These are phyloP conservation scores for Craterostigma plantagineum DNA, from an alignment of 257 asterid genomes.

Conservation along the genomic window DNA sequence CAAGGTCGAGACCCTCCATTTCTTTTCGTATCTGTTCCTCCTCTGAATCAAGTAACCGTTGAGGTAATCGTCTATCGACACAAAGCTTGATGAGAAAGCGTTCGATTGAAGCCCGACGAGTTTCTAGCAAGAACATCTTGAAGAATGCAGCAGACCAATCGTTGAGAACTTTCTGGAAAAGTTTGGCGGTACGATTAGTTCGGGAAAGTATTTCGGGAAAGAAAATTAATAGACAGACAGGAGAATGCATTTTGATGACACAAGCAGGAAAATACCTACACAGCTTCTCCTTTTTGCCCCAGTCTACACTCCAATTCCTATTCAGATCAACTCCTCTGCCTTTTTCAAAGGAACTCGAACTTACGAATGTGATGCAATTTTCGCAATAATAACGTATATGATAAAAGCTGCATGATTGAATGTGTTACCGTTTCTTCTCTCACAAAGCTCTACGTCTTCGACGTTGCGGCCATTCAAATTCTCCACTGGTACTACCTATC, in stretches of 20 bases:
- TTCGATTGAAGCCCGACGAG: conserved; percentile 38
- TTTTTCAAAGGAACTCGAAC: conserved; percentile 20
- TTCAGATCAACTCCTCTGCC: conserved; percentile 98
- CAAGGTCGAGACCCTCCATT: conserved; percentile 85
- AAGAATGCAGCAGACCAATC: conserved; percentile 91
- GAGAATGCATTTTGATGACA: too few species aligned
- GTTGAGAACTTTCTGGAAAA: conserved; percentile 68
- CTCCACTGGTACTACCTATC: conserved; percentile 78
- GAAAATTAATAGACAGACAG: too few species aligned
- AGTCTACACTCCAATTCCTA: conserved; percentile 92
- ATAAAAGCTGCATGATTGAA: too few species aligned
- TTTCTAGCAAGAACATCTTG: conserved; percentile 61
- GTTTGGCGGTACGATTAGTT: conserved; percentile 6
- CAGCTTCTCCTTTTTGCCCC: conserved; percentile 98
- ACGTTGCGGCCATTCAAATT: conserved; percentile 89
- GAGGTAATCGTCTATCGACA: conserved; percentile 76
- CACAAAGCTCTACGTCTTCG: conserved; percentile 91
- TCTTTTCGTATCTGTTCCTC: conserved; percentile 70
- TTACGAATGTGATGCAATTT: too few species aligned
- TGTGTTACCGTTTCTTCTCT: conserved; percentile 28
- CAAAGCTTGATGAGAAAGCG: too few species aligned
- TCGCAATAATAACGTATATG: too few species aligned
- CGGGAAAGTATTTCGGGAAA: background rate
- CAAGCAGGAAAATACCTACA: conserved; percentile 9
- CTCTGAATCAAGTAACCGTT: conserved; percentile 51